Evolutionary conservation across 768 basidiomycete species (phyloP).

Genomic region (Podaxis rugospora): DNA sequence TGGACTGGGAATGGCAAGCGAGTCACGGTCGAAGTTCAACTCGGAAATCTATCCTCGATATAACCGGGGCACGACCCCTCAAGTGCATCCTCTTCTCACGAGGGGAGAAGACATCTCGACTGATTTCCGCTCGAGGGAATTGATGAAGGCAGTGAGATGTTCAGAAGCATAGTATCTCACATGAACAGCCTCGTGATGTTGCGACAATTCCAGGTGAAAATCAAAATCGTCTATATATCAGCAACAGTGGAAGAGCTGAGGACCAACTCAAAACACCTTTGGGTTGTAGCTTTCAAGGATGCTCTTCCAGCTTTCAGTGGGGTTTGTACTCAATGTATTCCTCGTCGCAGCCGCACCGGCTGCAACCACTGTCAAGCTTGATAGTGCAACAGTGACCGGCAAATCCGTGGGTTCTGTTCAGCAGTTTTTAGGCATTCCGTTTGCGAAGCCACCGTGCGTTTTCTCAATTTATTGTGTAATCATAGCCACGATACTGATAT

Average conservation of each 20-base stretch:
- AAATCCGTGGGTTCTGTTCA: constrained; percentile 24
- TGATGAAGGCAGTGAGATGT: neutral
- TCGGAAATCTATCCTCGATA: no score
- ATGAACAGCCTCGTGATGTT: neutral
- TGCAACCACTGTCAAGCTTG: constrained; percentile 35
- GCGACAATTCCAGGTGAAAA: constrained; percentile 1
- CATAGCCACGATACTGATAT: neutral
- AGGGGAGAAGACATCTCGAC: neutral
- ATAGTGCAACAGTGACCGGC: constrained; percentile 43
- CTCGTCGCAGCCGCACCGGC: constrained; percentile 19
- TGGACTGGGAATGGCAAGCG: no score
- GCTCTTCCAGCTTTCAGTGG: constrained; percentile 16
- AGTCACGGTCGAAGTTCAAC: no score
- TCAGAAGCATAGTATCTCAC: neutral
- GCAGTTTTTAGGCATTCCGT: constrained; percentile 51
- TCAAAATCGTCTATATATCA: neutral
- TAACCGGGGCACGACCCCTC: neutral
- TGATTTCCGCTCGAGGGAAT: neutral
- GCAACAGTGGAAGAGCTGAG: neutral
- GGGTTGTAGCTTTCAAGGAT: constrained; percentile 8
- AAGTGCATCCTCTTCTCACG: neutral
- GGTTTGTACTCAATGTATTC: constrained; percentile 14
- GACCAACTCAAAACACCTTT: neutral
- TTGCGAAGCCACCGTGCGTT: constrained; percentile 49
- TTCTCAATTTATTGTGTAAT: neutral